phyloP scores from a whole-genome alignment of 192 early-diverging fungal genomes.

The Backusella circina region DNA sequence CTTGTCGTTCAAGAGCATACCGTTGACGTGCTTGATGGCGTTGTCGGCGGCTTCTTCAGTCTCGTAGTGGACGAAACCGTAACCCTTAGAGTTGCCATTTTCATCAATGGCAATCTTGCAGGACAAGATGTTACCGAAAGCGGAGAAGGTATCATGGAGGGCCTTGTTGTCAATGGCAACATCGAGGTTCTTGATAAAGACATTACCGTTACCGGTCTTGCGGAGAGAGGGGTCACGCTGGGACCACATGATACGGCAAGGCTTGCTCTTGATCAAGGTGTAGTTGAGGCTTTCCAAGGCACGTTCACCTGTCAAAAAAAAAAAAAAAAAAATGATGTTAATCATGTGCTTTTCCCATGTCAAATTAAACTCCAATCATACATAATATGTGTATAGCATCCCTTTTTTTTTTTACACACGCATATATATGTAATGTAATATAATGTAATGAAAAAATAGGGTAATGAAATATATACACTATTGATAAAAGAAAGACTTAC shows the following conservation, averaged over 20 bases:
- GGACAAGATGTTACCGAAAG: slow-evolving; percentile 94
- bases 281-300: slow-evolving; percentile 96
- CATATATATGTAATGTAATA: not conserved
- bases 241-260: slow-evolving; percentile 99
- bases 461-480: slow-evolving; percentile 2
- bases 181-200: slow-evolving; percentile 99
- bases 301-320: slow-evolving; percentile 60
- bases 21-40: slow-evolving; percentile 98
- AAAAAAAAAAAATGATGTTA: slow-evolving; percentile 5
- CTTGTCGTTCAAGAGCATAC: slow-evolving; percentile 98
- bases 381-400: not conserved
- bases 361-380: not conserved
- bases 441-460: not conserved
- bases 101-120: slow-evolving; percentile 96
- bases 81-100: slow-evolving; percentile 79
- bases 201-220: slow-evolving; percentile 89
- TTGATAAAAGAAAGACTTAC: slow-evolving; percentile 17
- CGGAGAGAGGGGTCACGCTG: slow-evolving; percentile 96
- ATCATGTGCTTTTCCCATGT: not conserved
- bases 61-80: slow-evolving; percentile 99
- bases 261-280: slow-evolving; percentile 87
- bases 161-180: slow-evolving; percentile 97
- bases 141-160: slow-evolving; percentile 97
- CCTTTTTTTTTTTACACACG: not conserved
- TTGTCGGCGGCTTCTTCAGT: slow-evolving; percentile 87